Percentiles rank a stretch among this genome's conserved stretches.
These are phyloP conservation scores for Bipolaris bicolor DNA, from an alignment of 2,329 filamentous ascomycete species.

Conservation along the genomic window DNA sequence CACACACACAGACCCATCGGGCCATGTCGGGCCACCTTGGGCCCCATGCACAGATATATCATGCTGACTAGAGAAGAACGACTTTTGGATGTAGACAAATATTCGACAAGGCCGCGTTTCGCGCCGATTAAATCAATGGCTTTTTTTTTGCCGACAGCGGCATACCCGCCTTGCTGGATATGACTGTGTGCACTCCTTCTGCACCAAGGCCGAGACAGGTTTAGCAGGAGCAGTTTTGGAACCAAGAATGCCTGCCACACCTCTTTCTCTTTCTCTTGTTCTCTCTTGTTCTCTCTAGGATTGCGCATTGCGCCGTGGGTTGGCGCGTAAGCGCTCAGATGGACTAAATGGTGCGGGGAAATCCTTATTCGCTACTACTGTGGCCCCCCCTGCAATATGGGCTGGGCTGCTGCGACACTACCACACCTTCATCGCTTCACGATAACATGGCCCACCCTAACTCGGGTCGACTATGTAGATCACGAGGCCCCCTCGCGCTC, in stretches of 20 bases:
- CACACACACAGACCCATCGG: too few relatives aligned
- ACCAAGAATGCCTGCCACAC: background rate
- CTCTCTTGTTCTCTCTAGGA: background rate
- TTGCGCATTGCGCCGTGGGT: background rate
- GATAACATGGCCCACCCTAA: slow-evolving; percentile 3
- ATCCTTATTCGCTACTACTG: background rate
- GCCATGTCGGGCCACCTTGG: too few relatives aligned
- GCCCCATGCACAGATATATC: too few relatives aligned
- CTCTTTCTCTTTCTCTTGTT: too few relatives aligned
- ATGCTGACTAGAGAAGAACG: too few relatives aligned
- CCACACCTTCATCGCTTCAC: background rate
- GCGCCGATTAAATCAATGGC: background rate
- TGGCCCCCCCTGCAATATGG: background rate
- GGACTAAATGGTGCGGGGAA: slow-evolving; percentile 1
- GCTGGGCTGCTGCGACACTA: background rate
- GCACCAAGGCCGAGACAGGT: background rate
- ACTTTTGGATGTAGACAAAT: too few relatives aligned
- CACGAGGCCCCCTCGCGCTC: background rate
- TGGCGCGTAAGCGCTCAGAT: slow-evolving; percentile 1
- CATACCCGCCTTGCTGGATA: background rate
- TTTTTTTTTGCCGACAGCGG: background rate
- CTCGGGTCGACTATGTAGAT: slow-evolving; percentile 4
- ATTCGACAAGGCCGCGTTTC: background rate
- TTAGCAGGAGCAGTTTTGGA: background rate
- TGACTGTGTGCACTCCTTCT: background rate